Evolutionary conservation across 345 rosid species (phyloP).

Genomic region (Balakata baccata): DNA sequence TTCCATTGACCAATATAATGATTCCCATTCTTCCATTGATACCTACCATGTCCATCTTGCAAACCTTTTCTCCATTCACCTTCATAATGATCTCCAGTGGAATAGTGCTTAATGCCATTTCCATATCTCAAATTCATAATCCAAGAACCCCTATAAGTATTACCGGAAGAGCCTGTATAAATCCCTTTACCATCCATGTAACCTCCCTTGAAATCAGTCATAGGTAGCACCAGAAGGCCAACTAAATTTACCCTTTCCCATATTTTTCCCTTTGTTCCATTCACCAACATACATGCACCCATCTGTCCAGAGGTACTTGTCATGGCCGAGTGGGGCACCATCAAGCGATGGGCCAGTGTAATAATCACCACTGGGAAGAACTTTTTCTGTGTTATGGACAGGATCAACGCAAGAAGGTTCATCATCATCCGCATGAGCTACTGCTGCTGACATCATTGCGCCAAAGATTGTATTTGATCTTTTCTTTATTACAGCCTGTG

Average conservation of each 20-base stretch:
- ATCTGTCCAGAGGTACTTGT: conserved; percentile 86
- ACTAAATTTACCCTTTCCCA: conserved; percentile 78
- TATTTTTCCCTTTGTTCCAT: conserved; percentile 67
- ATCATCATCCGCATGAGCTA: conserved; percentile 88
- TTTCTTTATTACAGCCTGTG: conserved; percentile 43
- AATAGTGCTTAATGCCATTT: conserved; percentile 59
- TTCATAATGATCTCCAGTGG: conserved; percentile 74
- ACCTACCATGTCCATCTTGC: conserved; percentile 86
- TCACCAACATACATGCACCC: conserved; percentile 95
- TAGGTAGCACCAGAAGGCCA: conserved; percentile 96
- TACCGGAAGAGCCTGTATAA: conserved; percentile 63
- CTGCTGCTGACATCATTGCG: conserved; percentile 58
- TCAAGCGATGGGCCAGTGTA: conserved; percentile 81
- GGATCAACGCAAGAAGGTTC: conserved; percentile 24
- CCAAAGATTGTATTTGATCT: conserved; percentile 34
- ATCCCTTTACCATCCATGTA: conserved; percentile 94
- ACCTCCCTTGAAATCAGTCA: conserved; percentile 85
- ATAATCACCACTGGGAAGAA: conserved; percentile 66
- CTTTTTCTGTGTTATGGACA: conserved; percentile 47
- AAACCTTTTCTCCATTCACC: conserved; percentile 88
- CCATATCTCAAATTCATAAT: conserved; percentile 90
- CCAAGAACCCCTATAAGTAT: conserved; percentile 74
- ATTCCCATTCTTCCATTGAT: conserved; percentile 81
- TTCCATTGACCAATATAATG: conserved; percentile 81
- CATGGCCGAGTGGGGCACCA: conserved; percentile 68